Evolutionary conservation across 768 basidiomycete species (phyloP).

Genomic region (Suillus placidus): DNA sequence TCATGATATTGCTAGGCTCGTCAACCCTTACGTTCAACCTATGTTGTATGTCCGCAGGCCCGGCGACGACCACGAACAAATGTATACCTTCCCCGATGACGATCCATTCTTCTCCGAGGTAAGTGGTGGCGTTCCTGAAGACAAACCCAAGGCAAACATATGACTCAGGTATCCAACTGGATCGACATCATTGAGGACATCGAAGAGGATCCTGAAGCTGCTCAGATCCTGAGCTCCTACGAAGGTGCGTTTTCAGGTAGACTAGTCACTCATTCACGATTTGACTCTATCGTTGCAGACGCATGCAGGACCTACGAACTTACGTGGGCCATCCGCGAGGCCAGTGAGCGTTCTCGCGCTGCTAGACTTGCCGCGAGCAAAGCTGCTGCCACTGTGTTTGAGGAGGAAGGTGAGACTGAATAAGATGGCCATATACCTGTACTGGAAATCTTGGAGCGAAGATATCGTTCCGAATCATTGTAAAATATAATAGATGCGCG

Average conservation of each 20-base stretch:
- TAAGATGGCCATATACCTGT: not conserved
- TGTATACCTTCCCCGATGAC: slow-evolving; percentile 73
- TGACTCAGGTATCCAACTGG: slow-evolving; percentile 66
- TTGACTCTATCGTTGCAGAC: slow-evolving; percentile 46
- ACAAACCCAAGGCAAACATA: not conserved
- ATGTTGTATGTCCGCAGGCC: slow-evolving; percentile 84
- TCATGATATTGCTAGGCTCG: slow-evolving; percentile 53
- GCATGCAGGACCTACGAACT: slow-evolving; percentile 88
- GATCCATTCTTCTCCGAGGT: slow-evolving; percentile 95
- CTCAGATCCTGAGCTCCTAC: slow-evolving; percentile 80
- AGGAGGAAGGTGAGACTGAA: slow-evolving; percentile 26
- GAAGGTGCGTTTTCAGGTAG: slow-evolving; percentile 54
- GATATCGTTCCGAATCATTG: not conserved
- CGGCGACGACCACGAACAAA: slow-evolving; percentile 76
- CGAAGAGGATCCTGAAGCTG: slow-evolving; percentile 80
- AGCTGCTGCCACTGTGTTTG: slow-evolving; percentile 29
- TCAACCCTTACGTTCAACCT: slow-evolving; percentile 94
- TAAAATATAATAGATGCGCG: slow-evolving; percentile 5
- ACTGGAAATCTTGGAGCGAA: not conserved
- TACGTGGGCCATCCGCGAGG: slow-evolving; percentile 90
- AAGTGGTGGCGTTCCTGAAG: slow-evolving; percentile 8
- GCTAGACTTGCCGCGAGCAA: slow-evolving; percentile 43
- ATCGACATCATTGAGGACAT: slow-evolving; percentile 90
- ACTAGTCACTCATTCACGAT: not conserved
- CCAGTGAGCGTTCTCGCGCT: slow-evolving; percentile 67